A percentile compares a stretch with the other conserved stretches of the same genome.
Conservation (phyloP, 306 rosid species). For the Arachis hypogaea region DNA sequence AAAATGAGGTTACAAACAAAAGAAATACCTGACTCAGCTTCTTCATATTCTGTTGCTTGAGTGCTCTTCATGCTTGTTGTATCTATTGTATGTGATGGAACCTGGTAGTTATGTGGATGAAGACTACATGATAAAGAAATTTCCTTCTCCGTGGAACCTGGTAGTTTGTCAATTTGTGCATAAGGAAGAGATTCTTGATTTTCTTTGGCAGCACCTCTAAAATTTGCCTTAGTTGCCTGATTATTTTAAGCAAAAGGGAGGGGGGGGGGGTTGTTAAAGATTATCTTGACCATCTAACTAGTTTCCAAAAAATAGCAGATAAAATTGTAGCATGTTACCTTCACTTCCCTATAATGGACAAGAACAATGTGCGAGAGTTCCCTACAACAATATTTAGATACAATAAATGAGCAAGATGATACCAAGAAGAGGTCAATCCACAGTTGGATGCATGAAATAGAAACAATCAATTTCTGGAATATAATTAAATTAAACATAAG, state of each 20-base stretch:
- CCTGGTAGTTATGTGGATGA: constrained; percentile 51
- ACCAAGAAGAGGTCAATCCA: constrained; percentile 6
- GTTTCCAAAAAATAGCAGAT: constrained; percentile 7
- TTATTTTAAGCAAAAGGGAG: constrained; percentile 43
- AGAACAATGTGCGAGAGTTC: constrained; percentile 84
- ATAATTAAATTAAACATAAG: constrained; percentile 28
- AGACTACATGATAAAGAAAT: constrained; percentile 55
- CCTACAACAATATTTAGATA: constrained; percentile 53
- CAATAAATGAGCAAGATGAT: constrained; percentile 37
- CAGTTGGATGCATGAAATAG: constrained; percentile 16
- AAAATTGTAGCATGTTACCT: constrained; percentile 49
- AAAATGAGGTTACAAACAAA: constrained; percentile 31
- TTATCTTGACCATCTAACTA: constrained; percentile 10
- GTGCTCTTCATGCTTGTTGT: constrained; percentile 64
- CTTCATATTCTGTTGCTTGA: constrained; percentile 75
- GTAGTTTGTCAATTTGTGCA: constrained; percentile 43
- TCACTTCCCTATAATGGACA: constrained; percentile 82
- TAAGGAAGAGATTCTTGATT: constrained; percentile 50
- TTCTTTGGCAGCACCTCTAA: constrained; percentile 46
- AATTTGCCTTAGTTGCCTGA: constrained; percentile 67
- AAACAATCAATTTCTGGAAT: constrained; percentile 34
- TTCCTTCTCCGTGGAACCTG: constrained; percentile 53
- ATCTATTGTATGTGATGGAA: constrained; percentile 62
- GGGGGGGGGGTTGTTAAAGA: not conserved
- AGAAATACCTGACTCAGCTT: constrained; percentile 74